Base-by-base conservation (phyloP, 177 flowering plant species). In the Vitis hybrid region DNA sequence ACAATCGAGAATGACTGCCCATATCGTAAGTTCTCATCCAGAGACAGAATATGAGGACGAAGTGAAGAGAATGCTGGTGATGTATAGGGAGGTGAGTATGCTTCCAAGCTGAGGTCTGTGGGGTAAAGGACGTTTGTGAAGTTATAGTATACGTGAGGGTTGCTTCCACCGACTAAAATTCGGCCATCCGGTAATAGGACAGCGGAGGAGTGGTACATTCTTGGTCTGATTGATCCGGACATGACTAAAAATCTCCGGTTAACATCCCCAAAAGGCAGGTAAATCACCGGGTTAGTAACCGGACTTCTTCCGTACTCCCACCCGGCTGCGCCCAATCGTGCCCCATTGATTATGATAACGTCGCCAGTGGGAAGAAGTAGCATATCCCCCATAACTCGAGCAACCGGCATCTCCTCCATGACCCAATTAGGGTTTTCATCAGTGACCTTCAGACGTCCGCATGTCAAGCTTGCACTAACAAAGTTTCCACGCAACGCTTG, bases 341-440 rank as follows among this genome's bases (percentile, higher is more conserved):
- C 89, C 0, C 91, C 93, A 69, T 89, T 87, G 64, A 88, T 74
- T 9, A 89, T 85, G 11, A 86, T 21, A 5, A 87, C 69, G 41
- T 89, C 81, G 0, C 87, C 91, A 12, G 67, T 81, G 0, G 93
- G 91, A 2, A 89, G 83, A 14, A 89, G 56, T 1, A 87, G n/a
- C 93, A 89, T 89, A 62, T 88, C 91, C 1, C 89, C 82, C 91
- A 90, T 90, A 4, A 85, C 88, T 6, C 94, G 72, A 3, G 82
- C 70, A 32, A 76, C 21, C 1, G 91, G 91, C 91, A 90, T 86
- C 3, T 61, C 64, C 62, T 88, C 88, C 90, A 90, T 84, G 4
- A 50, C 66, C 94, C 94, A 90, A 0, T 4, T 53, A 2, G 88
- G 87, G 59, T 84, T 77, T 20, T n/a, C 68, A n/a, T 84, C 84